A percentile compares a stretch with the other conserved stretches of the same genome.
These are phyloP conservation scores for Fusarium liriodendri DNA, from an alignment of 2,329 filamentous ascomycete species.

Conservation along the genomic window DNA sequence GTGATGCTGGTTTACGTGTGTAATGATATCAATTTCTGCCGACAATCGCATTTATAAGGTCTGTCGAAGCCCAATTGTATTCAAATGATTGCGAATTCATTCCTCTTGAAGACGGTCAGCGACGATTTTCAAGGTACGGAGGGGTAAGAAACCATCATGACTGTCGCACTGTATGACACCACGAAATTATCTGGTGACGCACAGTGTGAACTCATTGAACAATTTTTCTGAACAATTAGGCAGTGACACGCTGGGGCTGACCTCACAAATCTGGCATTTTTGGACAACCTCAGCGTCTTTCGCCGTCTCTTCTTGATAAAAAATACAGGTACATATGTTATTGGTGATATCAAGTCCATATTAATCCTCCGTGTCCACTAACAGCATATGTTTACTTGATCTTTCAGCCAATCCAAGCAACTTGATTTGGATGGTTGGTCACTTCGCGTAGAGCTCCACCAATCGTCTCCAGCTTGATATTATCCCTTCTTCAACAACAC, in stretches of 20 bases:
- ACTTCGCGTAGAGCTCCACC: constrained; percentile 28
- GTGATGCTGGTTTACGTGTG: background rate
- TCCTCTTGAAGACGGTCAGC: background rate
- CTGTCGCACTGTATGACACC: background rate
- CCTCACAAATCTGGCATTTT: background rate
- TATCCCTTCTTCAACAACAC: constrained; percentile 20
- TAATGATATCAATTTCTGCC: background rate
- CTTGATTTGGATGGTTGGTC: constrained; percentile 1
- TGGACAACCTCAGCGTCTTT: background rate
- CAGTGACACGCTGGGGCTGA: background rate
- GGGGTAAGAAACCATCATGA: background rate
- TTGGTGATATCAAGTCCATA: background rate
- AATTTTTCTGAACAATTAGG: background rate
- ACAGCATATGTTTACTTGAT: background rate
- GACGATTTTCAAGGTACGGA: background rate
- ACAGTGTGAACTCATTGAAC: background rate
- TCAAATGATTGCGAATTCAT: background rate
- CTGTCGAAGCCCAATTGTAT: background rate
- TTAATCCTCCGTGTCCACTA: background rate
- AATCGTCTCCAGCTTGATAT: constrained; percentile 15
- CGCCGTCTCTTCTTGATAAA: background rate
- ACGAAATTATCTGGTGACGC: accelerated
- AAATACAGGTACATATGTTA: background rate
- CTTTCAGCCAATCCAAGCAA: background rate
- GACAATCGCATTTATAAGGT: background rate